Base-by-base conservation (phyloP, 139 green algal species). In the Coccomyxa sp. region DNA sequence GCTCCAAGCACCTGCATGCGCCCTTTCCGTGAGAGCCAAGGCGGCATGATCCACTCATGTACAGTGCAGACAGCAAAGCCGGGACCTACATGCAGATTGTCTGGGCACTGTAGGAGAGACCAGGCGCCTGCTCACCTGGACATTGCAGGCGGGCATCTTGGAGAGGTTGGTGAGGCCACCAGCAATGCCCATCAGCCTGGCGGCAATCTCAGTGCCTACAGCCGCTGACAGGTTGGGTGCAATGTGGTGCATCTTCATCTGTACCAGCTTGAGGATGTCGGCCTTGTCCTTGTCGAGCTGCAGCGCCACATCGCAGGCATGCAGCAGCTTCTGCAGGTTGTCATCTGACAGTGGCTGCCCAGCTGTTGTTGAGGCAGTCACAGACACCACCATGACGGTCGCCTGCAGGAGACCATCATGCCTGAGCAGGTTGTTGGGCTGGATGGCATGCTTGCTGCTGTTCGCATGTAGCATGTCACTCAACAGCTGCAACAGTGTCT, bases 361-460 rank as follows among this genome's bases (percentile, higher is more conserved):
- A 29, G 76, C 85, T 7, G 96, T 99, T 76, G 96, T 99, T 31
- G 94, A 95, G n/a, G 93, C 95, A 3, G 94, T 98, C 39, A 99
- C 95, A 12, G 91, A 92, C 18, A 98, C 92, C 40, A 98, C 97
- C 96, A 99, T 99, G 84, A 96, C 90, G n/a, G 95, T 95, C 12
- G 94, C 91, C 41, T 88, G 90, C 33, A 92, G 88, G 36, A 82
- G 86, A 37, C 12, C 44, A 58, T n/a, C n/a, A n/a, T n/a, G n/a
- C n/a, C n/a, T n/a, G n/a, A n/a, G n/a, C n/a, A n/a, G n/a, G n/a
- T n/a, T n/a, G n/a, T n/a, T n/a, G n/a, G n/a, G n/a, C n/a, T n/a
- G n/a, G n/a, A n/a, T n/a, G n/a, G n/a, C 18, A 64, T 64, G 27
- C 5, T 1, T 64, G 50, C 22, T 10, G 50, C 27, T 64, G 50